These are phyloP conservation scores for Fragaria nilgerrensis DNA, from an alignment of 306 rosid species.

Conservation along the genomic window DNA sequence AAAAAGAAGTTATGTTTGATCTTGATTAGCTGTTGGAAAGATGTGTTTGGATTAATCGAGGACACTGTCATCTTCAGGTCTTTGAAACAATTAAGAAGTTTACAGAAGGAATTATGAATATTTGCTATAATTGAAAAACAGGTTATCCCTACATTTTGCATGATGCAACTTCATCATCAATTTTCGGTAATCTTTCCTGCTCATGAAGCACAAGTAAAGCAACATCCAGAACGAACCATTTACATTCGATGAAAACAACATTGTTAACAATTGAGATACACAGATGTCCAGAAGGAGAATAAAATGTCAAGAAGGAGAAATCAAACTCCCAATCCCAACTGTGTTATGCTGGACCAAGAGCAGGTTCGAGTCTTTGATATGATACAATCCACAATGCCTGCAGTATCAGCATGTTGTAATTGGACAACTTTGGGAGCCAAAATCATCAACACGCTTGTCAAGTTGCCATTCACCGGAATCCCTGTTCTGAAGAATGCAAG, in stretches of 20 bases:
- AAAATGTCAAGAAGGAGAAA: not conserved
- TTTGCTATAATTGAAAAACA: no score
- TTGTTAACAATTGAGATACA: not conserved
- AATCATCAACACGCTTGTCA: constrained; percentile 80
- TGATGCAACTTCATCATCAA: no score
- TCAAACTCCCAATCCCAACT: not conserved
- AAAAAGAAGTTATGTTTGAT: not conserved
- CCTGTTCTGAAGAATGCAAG: constrained; percentile 74
- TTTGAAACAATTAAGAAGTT: no score
- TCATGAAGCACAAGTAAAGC: not conserved
- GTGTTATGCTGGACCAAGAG: not conserved
- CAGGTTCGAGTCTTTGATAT: not conserved
- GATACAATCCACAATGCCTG: constrained; percentile 55
- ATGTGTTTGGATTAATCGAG: not conserved
- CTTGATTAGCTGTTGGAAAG: not conserved
- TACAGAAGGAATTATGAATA: no score
- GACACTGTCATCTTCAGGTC: not conserved
- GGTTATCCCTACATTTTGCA: no score
- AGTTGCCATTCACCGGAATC: constrained; percentile 79
- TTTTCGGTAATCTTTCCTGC: no score
- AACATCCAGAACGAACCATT: not conserved
- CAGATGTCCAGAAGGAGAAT: not conserved
- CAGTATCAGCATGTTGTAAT: constrained; percentile 77
- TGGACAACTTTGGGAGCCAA: constrained; percentile 72
- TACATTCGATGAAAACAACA: not conserved